Evolutionary conservation across 495 filamentous ascomycete species (phyloP), one percentile per base, ranked within the genome.

Genomic region (Staphylotrichum longicolle): DNA sequence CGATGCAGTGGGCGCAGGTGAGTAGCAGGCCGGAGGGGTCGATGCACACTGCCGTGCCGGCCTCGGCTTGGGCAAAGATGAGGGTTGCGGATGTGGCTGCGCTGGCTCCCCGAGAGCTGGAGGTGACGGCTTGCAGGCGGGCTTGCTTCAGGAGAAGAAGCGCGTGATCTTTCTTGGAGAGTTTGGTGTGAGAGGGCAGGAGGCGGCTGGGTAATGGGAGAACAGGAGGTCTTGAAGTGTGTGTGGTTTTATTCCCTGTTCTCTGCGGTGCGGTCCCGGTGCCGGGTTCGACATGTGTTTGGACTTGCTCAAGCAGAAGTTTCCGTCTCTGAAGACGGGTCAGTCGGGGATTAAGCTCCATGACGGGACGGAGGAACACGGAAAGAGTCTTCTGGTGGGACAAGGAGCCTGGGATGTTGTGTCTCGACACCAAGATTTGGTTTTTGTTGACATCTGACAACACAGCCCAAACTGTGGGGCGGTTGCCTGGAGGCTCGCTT

Each of bases 1-100:
- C 76, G 7, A 82, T 62, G 61, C 80, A 82, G 62, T 81, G 78
- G 11, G 78, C 69, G 62, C 77, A 79, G 14, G 77, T 82, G 39
- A 82, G 59, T 10, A 82, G 63, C 37, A 79, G 62, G 12, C 78
- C 80, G 11, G 64, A 54, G 35, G 70, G 41, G 3, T 71, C 66
- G 35, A 82, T 75, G 57, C 74, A 81, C n/a, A 80, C 72, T 3
- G 80, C 78, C 5, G 77, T 80, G 33, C 78, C 77, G 9, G 78
- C 80, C 61, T 78, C 74, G 40, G 75, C 66, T 58, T 79, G 78
- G 37, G 74, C 78, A 54, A 81, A 83, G 33, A 81, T 75, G 30
- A 81, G 71, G 0, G 77, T 79, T 0, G 79, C 70, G n/a, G 67
- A 47, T 20, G 15, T 46, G 0, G 44, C 44, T 15, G 44, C n/a